phyloP scores from a whole-genome alignment of 768 basidiomycete genomes.

The Rhodotorula taiwanensis region DNA sequence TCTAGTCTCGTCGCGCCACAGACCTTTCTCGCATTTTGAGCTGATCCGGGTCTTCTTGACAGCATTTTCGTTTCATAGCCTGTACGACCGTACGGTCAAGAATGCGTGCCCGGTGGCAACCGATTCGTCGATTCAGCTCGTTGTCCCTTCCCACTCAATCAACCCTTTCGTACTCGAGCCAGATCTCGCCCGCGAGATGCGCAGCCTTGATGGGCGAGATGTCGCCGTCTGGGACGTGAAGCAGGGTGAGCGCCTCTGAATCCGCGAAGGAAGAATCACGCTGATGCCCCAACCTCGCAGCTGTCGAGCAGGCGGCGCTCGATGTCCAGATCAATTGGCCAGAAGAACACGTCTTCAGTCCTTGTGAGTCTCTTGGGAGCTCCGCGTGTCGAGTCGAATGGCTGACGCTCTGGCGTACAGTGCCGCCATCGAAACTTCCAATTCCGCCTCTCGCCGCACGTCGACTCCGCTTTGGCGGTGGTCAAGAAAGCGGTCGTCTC shows the following conservation, averaged over 20 bases:
- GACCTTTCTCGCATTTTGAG: too few relatives aligned
- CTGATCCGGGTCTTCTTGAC: neutral
- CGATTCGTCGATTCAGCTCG: slow-evolving; percentile 27
- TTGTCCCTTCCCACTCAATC: slow-evolving; percentile 39
- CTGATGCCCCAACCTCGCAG: neutral
- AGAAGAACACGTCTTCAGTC: slow-evolving; percentile 34
- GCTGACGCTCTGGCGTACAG: neutral
- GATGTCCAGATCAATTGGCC: slow-evolving; percentile 24
- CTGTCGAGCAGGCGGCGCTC: neutral
- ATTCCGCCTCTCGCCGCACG: slow-evolving; percentile 57
- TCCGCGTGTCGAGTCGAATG: accelerated
- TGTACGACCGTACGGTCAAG: slow-evolving; percentile 64
- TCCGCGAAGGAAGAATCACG: neutral
- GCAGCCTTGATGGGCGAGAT: neutral
- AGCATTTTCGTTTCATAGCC: slow-evolving; percentile 54
- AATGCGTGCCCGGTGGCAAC: slow-evolving; percentile 62
- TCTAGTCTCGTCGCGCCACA: neutral
- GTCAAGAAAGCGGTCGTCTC: slow-evolving; percentile 69
- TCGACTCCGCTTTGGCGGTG: slow-evolving; percentile 65
- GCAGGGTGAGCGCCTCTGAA: slow-evolving; percentile 3
- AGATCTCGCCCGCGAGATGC: neutral
- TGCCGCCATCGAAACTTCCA: slow-evolving; percentile 40
- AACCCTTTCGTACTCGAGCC: slow-evolving; percentile 26
- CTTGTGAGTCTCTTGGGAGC: slow-evolving; percentile 25
- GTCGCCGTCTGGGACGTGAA: slow-evolving; percentile 18